Evolutionary conservation across 2,329 filamentous ascomycete genomes (phyloP).

Genomic region (Elsinoe batatas): DNA sequence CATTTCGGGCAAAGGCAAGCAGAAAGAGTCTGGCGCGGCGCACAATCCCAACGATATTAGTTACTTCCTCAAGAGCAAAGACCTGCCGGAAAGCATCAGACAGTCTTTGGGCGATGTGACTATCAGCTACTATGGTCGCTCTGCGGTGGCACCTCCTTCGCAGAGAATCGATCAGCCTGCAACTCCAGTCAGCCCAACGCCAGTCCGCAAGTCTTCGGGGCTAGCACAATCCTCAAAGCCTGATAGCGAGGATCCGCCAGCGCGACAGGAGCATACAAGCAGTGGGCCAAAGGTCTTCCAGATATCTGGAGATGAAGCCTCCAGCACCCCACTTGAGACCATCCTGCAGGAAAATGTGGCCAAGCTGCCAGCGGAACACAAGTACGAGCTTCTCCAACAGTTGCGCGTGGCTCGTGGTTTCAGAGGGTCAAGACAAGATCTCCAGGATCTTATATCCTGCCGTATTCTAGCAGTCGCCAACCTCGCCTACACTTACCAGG

Average conservation of each 20-base stretch:
- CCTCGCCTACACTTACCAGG: conserved; percentile 77
- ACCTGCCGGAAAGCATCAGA: conserved; percentile 43
- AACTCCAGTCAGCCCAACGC: conserved; percentile 62
- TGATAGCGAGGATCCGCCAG: conserved; percentile 19
- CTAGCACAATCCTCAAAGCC: conserved; percentile 44
- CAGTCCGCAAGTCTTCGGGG: conserved; percentile 55
- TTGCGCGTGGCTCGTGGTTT: conserved; percentile 77
- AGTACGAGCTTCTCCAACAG: conserved; percentile 78
- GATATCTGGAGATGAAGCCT: conserved; percentile 44
- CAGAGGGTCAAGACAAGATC: conserved; percentile 51
- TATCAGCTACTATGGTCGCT: conserved; percentile 62
- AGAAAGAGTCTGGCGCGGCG: conserved; percentile 49
- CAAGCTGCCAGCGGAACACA: conserved; percentile 60
- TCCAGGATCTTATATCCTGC: conserved; percentile 66
- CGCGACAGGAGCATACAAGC: conserved; percentile 20
- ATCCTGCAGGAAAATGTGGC: conserved; percentile 34
- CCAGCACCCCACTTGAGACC: conserved; percentile 32
- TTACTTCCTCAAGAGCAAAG: conserved; percentile 52
- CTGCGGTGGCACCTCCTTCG: conserved; percentile 24
- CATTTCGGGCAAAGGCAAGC: conserved; percentile 63
- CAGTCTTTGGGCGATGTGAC: conserved; percentile 72
- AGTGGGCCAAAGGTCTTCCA: conserved; percentile 48
- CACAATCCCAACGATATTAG: conserved; percentile 79
- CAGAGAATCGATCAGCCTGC: conserved; percentile 29
- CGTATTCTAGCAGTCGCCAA: conserved; percentile 84